Evolutionary conservation across 2,329 filamentous ascomycete species (phyloP).

Genomic region (Pseudohalonectria lignicola): DNA sequence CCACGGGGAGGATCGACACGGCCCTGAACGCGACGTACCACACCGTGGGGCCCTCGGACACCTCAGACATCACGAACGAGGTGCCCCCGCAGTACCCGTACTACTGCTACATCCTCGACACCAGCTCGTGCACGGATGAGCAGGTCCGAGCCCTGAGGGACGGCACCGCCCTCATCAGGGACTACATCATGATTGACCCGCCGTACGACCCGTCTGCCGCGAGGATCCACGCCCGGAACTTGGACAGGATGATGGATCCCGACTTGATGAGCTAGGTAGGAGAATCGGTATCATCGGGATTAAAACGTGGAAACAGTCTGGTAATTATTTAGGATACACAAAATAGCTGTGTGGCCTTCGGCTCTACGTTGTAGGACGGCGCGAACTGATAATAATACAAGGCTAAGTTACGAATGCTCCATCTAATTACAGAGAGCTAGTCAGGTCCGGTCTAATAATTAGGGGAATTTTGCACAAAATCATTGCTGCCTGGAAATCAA

Average conservation of each 20-base stretch:
- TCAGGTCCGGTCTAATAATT: too few relatives aligned
- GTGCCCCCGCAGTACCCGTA: slow-evolving; percentile 17
- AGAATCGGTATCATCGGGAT: too few relatives aligned
- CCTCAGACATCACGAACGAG: slow-evolving; percentile 6
- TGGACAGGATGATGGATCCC: neutral
- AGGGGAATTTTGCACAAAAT: too few relatives aligned
- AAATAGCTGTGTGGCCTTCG: too few relatives aligned
- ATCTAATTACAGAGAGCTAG: too few relatives aligned
- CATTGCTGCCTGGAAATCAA: too few relatives aligned
- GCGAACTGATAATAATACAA: too few relatives aligned
- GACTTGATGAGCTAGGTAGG: slow-evolving; percentile 1
- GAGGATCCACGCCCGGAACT: neutral
- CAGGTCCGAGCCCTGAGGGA: slow-evolving; percentile 38
- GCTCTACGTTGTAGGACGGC: too few relatives aligned
- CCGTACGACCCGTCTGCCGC: slow-evolving; percentile 1
- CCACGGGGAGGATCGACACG: slow-evolving; percentile 7
- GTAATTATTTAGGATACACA: too few relatives aligned
- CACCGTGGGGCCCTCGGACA: slow-evolving; percentile 5
- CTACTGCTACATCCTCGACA: slow-evolving; percentile 14
- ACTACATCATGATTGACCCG: slow-evolving; percentile 3
- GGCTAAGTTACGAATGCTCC: too few relatives aligned
- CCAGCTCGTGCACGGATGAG: slow-evolving; percentile 20
- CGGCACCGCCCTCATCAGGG: slow-evolving; percentile 37
- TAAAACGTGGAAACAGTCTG: too few relatives aligned
- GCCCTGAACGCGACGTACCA: slow-evolving; percentile 18